Base-by-base conservation (phyloP, 768 basidiomycete species). In the Epithele typhae region DNA sequence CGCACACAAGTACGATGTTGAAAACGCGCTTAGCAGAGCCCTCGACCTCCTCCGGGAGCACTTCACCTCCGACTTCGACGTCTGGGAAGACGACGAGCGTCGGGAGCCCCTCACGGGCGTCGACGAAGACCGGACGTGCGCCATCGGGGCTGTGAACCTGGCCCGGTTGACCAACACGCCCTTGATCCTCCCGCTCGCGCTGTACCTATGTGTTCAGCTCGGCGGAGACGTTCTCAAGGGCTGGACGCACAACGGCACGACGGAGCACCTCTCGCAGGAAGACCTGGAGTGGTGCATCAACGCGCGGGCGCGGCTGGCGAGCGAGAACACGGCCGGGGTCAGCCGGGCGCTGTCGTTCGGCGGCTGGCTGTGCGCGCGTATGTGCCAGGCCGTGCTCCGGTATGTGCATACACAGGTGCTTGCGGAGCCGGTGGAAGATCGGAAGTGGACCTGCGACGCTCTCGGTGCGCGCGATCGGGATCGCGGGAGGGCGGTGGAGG, bases 91-190 rank as follows among this genome's bases (percentile, higher is more conserved):
- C n/a, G n/a, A n/a, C n/a, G n/a, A n/a, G n/a, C n/a, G n/a, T n/a
- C n/a, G n/a, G n/a, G n/a, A 2, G 18, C 34, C 35, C 10, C 10
- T 41, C 25, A 21, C 40, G 8, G 27, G 14, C 8, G 27, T 7
- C 27, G 7, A 14, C 8, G 27, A 30, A 30, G 27, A 14, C 27
- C 8, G 14, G 27, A 14, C 7, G 27, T n/a, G n/a, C n/a, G 37
- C 41, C 2, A 43, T 47, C 25, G 33, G 6, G 14, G 47, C 30
- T 4, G 39, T 48, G 34, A 34, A 41, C 21, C 37, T 53, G 9
- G 42, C 46, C 1, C 52, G 43, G 15, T 43, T 52, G 14, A 52
- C 51, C 33, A 17, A 45, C 25, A 48, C 41, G 2, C 18, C 23
- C 17, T 36, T 38, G 12, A 40, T 52, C 23, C 51, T 52, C 11